Base-by-base conservation (phyloP, 805 yeast species). In the Cephaloascus fragrans region DNA sequence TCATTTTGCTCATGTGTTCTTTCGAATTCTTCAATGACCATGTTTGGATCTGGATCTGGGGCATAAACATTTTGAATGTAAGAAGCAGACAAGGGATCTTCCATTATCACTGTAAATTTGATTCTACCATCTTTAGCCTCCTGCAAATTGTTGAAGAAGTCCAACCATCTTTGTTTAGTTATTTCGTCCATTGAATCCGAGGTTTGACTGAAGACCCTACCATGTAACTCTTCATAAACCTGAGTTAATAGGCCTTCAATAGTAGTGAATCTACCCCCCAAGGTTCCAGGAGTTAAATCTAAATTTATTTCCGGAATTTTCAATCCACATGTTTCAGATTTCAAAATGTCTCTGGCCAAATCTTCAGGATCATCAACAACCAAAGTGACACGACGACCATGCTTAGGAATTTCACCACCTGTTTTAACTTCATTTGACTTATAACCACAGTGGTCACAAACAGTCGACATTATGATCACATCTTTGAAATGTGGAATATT, bases 61-160 rank as follows among this genome's bases (percentile, higher is more conserved):
- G 99, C 99, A 55, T 89, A 93, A n/a, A 90, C 93, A 56, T 93
- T 93, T 63, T 93, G 99, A 45, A 93, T 83, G 54, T 93, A 93
- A 1, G 96, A 87, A 3, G 95, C 82, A 16, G 97, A 96, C 51
- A 93, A 64, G 4, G 99, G 98, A 61, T 93, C 99, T 47, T 80
- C 88, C 94, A 93, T 83, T 33, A 75, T 57, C 28, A 93, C 72
- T 1, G 97, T 90, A 63, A 93, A 89, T 41, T 81, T 77, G 35
- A 76, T 66, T 47, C 83, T 77, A 35, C 97, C 98, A 19, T 73
- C 83, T 39, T 82, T 67, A 12, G 96, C 97, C 35, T 76, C 75
- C 46, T 83, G 78, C 49, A 93, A 67, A 39, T 72, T 74, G 6
- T 73, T 79, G 46, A 93, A 80, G 59, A 93, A 93, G 1, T 67